Conservation (phyloP, 208 protist genomes). For the Naegleria lovaniensis region DNA sequence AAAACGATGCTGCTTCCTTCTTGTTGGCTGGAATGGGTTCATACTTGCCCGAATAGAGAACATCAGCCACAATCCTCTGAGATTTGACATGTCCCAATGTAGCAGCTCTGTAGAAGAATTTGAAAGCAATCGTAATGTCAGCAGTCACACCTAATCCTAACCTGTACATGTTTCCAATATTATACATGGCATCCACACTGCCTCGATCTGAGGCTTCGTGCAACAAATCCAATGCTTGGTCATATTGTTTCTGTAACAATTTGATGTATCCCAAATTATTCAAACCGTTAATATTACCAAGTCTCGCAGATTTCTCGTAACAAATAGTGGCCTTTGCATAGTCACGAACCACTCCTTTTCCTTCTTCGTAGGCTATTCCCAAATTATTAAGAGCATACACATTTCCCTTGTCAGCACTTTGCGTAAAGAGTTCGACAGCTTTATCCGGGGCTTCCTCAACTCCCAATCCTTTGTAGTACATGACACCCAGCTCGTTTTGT, state of each 20-base stretch:
- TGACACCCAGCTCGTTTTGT: slow-evolving; percentile 15
- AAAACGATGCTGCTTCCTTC: background rate
- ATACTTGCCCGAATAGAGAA: background rate
- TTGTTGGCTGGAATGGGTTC: background rate
- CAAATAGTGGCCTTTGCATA: background rate
- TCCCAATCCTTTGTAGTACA: slow-evolving; percentile 17
- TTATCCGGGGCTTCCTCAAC: background rate
- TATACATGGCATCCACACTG: background rate
- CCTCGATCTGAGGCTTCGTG: background rate
- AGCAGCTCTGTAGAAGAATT: background rate
- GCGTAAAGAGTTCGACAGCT: background rate
- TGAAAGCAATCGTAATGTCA: background rate
- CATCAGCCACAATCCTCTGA: background rate
- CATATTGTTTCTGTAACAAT: slow-evolving; percentile 3
- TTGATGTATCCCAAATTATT: slow-evolving; percentile 22
- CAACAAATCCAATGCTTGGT: background rate
- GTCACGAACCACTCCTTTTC: background rate
- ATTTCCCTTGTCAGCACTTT: slow-evolving; percentile 12
- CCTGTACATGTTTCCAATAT: background rate
- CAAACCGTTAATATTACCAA: background rate
- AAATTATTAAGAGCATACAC: background rate
- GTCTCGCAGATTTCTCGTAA: background rate
- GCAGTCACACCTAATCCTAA: background rate
- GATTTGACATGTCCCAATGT: background rate
- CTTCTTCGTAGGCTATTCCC: slow-evolving; percentile 11